phyloP scores from a whole-genome alignment of 2,329 filamentous ascomycete species.

The Cladosporium sphaerospermum region DNA sequence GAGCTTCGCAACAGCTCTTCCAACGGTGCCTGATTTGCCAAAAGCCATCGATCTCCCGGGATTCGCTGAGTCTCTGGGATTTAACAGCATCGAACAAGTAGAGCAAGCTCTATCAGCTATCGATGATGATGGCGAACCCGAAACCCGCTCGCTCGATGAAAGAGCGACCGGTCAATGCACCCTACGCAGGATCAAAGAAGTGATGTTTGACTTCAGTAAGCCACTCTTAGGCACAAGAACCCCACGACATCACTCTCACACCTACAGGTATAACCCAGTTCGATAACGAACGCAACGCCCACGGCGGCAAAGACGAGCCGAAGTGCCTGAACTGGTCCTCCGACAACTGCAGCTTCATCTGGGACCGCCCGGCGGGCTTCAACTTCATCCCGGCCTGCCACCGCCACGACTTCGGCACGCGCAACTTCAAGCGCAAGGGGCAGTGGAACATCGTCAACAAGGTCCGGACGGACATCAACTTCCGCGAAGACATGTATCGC shows the following conservation, averaged over 20 bases:
- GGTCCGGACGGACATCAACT: not conserved
- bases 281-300: not conserved
- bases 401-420: constrained; percentile 4
- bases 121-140: no score
- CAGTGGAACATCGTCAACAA: constrained; percentile 4
- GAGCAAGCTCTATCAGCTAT: no score
- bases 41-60: no score
- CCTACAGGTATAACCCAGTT: not conserved
- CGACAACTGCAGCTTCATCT: not conserved
- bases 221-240: no score
- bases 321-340: constrained; percentile 6
- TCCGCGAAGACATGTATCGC: not conserved
- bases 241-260: no score
- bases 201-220: constrained; percentile 4
- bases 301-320: not conserved
- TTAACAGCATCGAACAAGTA: no score
- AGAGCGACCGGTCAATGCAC: not conserved
- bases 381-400: constrained; percentile 4
- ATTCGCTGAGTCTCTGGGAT: no score
- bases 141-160: no score
- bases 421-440: not conserved
- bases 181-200: not conserved
- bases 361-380: not conserved
- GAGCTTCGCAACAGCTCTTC: no score
- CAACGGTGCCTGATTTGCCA: no score